These are phyloP conservation scores for Pythium utonaiense DNA, from an alignment of 352 stramenopile genomes.

Conservation along the genomic window DNA sequence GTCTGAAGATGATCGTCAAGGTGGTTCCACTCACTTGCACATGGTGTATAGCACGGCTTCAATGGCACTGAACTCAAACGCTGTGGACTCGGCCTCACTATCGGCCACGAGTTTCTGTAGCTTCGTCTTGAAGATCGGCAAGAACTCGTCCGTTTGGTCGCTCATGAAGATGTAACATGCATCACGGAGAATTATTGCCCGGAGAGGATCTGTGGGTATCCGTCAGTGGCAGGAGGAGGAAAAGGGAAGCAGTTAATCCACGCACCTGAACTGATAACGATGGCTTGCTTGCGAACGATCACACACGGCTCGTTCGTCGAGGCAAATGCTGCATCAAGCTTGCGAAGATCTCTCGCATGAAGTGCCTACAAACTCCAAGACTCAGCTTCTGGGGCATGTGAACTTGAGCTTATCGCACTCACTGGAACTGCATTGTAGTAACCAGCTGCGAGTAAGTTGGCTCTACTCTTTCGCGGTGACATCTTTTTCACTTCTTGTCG, in stretches of 20 bases:
- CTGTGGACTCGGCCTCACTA: conserved; percentile 20
- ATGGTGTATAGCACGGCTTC: conserved; percentile 51
- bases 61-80: conserved; percentile 62
- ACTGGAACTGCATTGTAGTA: not conserved
- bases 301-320: conserved; percentile 73
- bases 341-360: conserved; percentile 69
- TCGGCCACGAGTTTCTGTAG: conserved; percentile 31
- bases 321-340: conserved; percentile 69
- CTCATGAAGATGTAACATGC: conserved; percentile 17
- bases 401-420: not conserved
- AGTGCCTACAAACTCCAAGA: conserved; percentile 10
- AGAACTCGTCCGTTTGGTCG: conserved; percentile 17
- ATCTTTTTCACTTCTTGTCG: not conserved
- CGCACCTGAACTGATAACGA: conserved; percentile 67
- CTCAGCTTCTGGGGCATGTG: not conserved
- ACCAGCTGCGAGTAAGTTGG: not conserved
- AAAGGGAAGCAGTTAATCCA: not conserved
- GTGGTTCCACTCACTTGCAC: conserved; percentile 44
- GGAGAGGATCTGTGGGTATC: conserved; percentile 37
- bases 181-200: conserved; percentile 66
- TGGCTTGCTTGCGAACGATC: conserved; percentile 68
- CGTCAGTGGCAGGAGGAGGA: not conserved
- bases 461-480: not conserved
- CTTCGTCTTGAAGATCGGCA: conserved; percentile 35
- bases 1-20: not conserved